Evolutionary conservation across 2,329 filamentous ascomycete species (phyloP).

Genomic region (Rhexocercosporidium sp.): DNA sequence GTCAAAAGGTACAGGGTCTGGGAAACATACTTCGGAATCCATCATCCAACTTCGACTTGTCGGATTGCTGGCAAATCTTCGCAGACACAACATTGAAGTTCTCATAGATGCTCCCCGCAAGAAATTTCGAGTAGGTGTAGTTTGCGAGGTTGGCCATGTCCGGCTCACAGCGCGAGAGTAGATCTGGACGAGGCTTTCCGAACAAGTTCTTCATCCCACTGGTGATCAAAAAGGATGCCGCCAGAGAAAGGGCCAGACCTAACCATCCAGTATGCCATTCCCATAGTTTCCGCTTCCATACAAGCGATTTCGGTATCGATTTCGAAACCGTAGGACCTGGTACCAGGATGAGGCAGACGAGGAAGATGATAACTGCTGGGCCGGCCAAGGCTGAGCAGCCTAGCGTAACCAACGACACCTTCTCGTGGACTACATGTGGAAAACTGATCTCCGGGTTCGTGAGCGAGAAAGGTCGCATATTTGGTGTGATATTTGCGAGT

Average conservation of each 20-base stretch:
- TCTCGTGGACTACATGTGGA: constrained; percentile 73
- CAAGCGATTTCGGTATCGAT: constrained; percentile 64
- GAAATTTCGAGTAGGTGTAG: constrained; percentile 68
- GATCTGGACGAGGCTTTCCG: constrained; percentile 68
- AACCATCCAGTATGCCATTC: constrained; percentile 88
- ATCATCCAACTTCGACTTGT: constrained; percentile 69
- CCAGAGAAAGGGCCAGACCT: constrained; percentile 75
- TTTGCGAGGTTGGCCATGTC: constrained; percentile 67
- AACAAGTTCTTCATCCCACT: constrained; percentile 81
- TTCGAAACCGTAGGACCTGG: constrained; percentile 72
- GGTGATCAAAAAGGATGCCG: constrained; percentile 78
- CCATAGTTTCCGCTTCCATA: constrained; percentile 87
- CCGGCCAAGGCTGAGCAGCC: constrained; percentile 65
- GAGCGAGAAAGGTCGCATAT: constrained; percentile 73
- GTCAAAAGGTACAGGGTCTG: not conserved
- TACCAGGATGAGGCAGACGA: constrained; percentile 72
- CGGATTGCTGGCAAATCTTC: constrained; percentile 73
- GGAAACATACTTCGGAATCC: constrained; percentile 65
- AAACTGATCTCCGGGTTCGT: constrained; percentile 79
- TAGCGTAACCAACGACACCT: constrained; percentile 70
- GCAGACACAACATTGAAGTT: constrained; percentile 74
- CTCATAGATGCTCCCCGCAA: constrained; percentile 46
- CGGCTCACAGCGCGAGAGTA: constrained; percentile 75
- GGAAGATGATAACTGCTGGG: constrained; percentile 70
- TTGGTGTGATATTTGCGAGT: constrained; percentile 65